These are phyloP conservation scores for Wolfiporia cocos DNA, from an alignment of 1,284 basidiomycete genomes.

Conservation along the genomic window DNA sequence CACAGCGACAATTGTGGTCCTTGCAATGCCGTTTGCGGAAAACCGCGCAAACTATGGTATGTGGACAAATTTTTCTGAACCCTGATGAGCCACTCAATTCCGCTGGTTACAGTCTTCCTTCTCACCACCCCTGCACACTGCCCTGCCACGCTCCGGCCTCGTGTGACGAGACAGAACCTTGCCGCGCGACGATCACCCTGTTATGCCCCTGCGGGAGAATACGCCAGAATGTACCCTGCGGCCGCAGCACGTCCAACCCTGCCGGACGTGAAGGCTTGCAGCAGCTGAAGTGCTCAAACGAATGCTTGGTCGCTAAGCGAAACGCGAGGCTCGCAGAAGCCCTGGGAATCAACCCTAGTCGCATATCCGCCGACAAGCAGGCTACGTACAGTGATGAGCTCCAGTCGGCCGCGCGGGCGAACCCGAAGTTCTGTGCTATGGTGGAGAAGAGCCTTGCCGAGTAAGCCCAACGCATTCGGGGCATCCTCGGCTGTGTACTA, in stretches of 20 bases:
- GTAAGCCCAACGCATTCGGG: slow-evolving; percentile 36
- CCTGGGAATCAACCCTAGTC: slow-evolving; percentile 65
- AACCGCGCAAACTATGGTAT: slow-evolving; percentile 76
- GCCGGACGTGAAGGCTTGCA: slow-evolving; percentile 32
- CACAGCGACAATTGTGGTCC: slow-evolving; percentile 75
- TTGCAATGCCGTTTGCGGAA: slow-evolving; percentile 76
- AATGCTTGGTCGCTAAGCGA: slow-evolving; percentile 78
- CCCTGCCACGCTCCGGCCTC: slow-evolving; percentile 82
- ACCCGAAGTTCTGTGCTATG: slow-evolving; percentile 59
- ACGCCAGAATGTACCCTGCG: slow-evolving; percentile 66
- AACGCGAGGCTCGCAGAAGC: slow-evolving; percentile 86
- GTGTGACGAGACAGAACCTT: slow-evolving; percentile 77
- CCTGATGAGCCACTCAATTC: background rate
- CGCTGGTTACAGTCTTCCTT: slow-evolving; percentile 38
- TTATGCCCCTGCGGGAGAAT: slow-evolving; percentile 81
- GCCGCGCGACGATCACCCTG: slow-evolving; percentile 57
- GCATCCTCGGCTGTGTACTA: background rate
- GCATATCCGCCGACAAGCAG: slow-evolving; percentile 25
- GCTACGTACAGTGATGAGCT: slow-evolving; percentile 62
- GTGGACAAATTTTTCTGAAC: slow-evolving; percentile 12
- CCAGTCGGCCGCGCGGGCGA: slow-evolving; percentile 50
- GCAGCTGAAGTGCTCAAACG: slow-evolving; percentile 70
- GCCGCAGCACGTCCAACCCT: slow-evolving; percentile 43
- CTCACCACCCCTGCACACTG: slow-evolving; percentile 64
- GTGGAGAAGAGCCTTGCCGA: slow-evolving; percentile 80